phyloP scores from a whole-genome alignment of 225 moss, liverwort and hornwort species.

The Sphagnum contortum region DNA sequence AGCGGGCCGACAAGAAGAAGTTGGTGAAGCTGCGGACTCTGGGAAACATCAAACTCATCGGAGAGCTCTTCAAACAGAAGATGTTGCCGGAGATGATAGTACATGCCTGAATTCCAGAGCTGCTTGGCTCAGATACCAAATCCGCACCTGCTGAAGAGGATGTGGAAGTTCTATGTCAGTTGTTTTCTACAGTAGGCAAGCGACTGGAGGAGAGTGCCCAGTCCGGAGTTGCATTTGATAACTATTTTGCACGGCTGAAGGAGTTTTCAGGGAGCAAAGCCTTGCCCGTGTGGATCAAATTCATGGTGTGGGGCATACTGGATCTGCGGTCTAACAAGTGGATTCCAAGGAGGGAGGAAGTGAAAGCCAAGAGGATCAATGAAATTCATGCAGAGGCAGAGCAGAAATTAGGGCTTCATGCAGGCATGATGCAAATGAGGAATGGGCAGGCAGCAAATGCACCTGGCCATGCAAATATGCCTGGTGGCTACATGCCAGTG shows the following conservation, averaged over 20 bases:
- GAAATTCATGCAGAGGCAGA: slow-evolving; percentile 63
- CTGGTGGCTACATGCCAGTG: slow-evolving; percentile 4
- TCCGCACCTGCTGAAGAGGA: slow-evolving; percentile 58
- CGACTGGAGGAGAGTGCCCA: slow-evolving; percentile 42
- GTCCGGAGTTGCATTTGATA: slow-evolving; percentile 24
- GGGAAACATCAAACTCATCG: slow-evolving; percentile 50
- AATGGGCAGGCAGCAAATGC: slow-evolving; percentile 23
- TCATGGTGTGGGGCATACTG: slow-evolving; percentile 53
- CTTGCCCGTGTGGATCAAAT: slow-evolving; percentile 39
- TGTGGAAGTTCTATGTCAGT: slow-evolving; percentile 60
- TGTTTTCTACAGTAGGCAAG: slow-evolving; percentile 54
- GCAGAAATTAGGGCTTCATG: slow-evolving; percentile 50
- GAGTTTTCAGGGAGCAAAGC: slow-evolving; percentile 14
- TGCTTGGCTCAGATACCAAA: slow-evolving; percentile 42
- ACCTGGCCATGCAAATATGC: slow-evolving; percentile 1
- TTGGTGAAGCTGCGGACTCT: slow-evolving; percentile 44
- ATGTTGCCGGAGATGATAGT: slow-evolving; percentile 65
- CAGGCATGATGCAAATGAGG: slow-evolving; percentile 35
- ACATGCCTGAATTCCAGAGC: slow-evolving; percentile 48
- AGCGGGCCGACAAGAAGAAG: slow-evolving; percentile 37
- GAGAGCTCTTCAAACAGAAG: slow-evolving; percentile 69
- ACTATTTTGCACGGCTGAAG: slow-evolving; percentile 34
- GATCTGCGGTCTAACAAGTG: slow-evolving; percentile 48
- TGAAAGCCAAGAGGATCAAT: slow-evolving; percentile 54
- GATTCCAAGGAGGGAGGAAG: slow-evolving; percentile 50